Base-by-base conservation (phyloP, 139 green algal genomes). In the Chlamydomonas sphaeroides region DNA sequence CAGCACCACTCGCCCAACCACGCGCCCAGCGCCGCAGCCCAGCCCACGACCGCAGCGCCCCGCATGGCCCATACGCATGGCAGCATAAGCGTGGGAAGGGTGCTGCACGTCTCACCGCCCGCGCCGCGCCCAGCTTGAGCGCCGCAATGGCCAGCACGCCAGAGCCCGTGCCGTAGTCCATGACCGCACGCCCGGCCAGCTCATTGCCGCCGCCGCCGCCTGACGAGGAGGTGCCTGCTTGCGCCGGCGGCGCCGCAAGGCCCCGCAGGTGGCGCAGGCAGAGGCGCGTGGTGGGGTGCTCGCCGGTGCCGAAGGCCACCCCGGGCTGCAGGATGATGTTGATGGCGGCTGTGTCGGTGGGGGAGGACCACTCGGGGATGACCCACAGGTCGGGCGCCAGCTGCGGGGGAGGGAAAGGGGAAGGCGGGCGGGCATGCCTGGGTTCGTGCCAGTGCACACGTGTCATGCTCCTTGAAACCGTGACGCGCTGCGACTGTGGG, bases 281-380 rank as follows among this genome's bases (percentile, higher is more conserved):
- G 33, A 98, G 86, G 23, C 92, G 90, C 3, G 96, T 98, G 39
- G 96, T 98, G 14, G 95, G 92, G 75, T 98, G 95, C 77, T 97
- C 94, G 3, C 95, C 95, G 5, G 96, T 98, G 49, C 96, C 96
- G 77, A 98, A 98, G 0, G 96, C 94, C 38, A 98, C 82, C 0
- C 96, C 96, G 25, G 96, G 95, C 51, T 93, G 87, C 68, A 98
- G 79, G 0, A 90, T 79, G 42, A 98, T 90, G 83, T 93, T 94
- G 36, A 93, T 63, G 1, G 89, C 93, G 25, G 32, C 45, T 0
- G 78, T 80, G 51, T 92, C 86, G 10, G 53, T 3, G 0, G 90
- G 88, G 25, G 91, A 53, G 53, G 67, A 84, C 92, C 93, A 96
- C 33, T 89, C 67, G 17, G 94, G 94, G 35, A 96, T 87, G 21